These are phyloP conservation scores for Zygnema cylindricum DNA, from an alignment of 139 green algal genomes.

Conservation along the genomic window DNA sequence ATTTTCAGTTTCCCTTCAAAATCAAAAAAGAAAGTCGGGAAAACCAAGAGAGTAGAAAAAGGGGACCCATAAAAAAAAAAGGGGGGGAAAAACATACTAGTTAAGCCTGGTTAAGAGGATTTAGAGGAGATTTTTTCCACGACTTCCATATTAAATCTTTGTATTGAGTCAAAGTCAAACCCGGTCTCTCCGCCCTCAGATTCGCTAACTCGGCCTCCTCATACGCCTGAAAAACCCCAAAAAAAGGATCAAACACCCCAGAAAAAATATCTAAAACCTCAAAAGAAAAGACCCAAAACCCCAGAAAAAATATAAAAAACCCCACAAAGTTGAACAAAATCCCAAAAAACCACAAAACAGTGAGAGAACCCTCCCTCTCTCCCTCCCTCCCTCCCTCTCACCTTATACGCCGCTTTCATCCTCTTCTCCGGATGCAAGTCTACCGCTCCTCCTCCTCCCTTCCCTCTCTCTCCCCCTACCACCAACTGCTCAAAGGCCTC, in stretches of 20 bases:
- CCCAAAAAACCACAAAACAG: not conserved
- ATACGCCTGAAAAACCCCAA: constrained; percentile 48
- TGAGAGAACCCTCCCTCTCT: not conserved
- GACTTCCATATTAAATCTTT: constrained; percentile 61
- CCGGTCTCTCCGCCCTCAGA: constrained; percentile 42
- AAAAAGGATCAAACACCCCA: too few relatives aligned
- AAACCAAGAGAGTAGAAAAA: not conserved
- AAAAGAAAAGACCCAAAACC: too few relatives aligned
- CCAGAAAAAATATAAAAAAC: constrained; percentile 31
- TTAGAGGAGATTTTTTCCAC: constrained; percentile 61
- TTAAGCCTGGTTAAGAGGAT: constrained; percentile 57
- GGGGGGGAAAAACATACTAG: not conserved
- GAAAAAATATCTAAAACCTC: constrained; percentile 20
- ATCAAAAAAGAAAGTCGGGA: not conserved
- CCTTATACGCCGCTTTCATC: constrained; percentile 62
- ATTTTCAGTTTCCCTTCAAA: not conserved
- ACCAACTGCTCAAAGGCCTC: constrained; percentile 47
- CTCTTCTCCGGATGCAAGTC: constrained; percentile 60
- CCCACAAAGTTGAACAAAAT: constrained; percentile 10
- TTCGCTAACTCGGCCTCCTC: constrained; percentile 57
- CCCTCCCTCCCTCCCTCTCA: constrained; percentile 29
- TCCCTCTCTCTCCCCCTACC: too few relatives aligned
- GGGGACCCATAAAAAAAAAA: not conserved
- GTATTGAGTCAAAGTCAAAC: constrained; percentile 63
- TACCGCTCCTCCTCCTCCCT: constrained; percentile 16